Evolutionary conservation across 2,329 filamentous ascomycete genomes (phyloP), one percentile per base, ranked within the genome.

Genomic region (Diaporthe ilicicola): DNA sequence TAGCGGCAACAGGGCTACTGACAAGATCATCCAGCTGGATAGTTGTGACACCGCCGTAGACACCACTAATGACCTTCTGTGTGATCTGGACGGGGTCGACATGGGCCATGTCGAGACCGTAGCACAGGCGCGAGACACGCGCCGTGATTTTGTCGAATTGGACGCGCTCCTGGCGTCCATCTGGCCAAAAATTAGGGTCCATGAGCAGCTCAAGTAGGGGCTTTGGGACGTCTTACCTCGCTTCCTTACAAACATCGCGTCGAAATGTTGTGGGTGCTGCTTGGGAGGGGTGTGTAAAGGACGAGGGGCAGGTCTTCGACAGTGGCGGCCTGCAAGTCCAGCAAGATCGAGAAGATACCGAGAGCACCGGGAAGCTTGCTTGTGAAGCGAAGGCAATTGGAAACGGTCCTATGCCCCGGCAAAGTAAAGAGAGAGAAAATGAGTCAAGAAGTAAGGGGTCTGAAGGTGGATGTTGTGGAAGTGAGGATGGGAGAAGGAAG

Each of bases 101-200:
- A 86, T 99, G 96, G 77, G 89, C 95, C 64, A 93, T 90, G 81
- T 99, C 96, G 71, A 99, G 92, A 76, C 95, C 95, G 83, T 99
- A 99, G 89, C 96, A 99, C 80, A 99, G 88, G 79, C 96, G 91
- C 56, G 96, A 98, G 76, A 99, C 96, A 84, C 96, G 94, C 78
- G 96, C 96, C 79, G 96, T 98, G 90, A 99, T 99, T 88, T 99
- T 99, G 89, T 99, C 96, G 87, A 99, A 99, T 84, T 99, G 96
- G 75, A 99, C 96, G 84, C 96, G 96, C 89, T 99, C 96, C 88
- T 98, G 97, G 88, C 96, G 96, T 85, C 95, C 95, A 89, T 99
- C 96, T 98, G 69, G 13, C 19, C 12, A 27, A 29, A 9, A 39
- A 37, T 70, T 64, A 72, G 71, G 53, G 3, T 62, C 53, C 4